These are phyloP conservation scores for Spergularia bocconei DNA, from an alignment of 148 eudicot species.

Conservation along the genomic window DNA sequence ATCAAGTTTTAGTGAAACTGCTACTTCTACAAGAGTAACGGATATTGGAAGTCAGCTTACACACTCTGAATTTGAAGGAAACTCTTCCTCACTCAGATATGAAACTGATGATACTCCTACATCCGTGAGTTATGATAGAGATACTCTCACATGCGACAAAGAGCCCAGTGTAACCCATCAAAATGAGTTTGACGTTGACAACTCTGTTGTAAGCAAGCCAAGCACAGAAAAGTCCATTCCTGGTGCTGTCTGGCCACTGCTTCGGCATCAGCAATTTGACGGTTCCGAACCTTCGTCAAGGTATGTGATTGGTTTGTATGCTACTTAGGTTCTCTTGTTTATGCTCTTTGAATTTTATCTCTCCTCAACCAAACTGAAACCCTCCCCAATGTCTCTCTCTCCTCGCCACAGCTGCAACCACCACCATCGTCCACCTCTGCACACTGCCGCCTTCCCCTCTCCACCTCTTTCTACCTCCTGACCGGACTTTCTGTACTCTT, in stretches of 20 bases:
- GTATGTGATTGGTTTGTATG: constrained; percentile 36
- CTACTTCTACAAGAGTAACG: constrained; percentile 31
- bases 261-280: constrained; percentile 62
- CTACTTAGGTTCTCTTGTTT: background rate
- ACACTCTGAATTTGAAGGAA: constrained; percentile 36
- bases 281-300: constrained; percentile 83
- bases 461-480: too few species aligned
- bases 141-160: constrained; percentile 35
- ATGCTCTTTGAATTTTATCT: background rate
- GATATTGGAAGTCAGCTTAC: constrained; percentile 39
- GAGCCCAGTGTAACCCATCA: constrained; percentile 32
- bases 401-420: too few species aligned
- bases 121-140: constrained; percentile 39
- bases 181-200: constrained; percentile 27
- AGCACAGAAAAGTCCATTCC: constrained; percentile 49
- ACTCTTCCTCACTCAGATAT: constrained; percentile 30
- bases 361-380: too few species aligned
- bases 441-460: too few species aligned
- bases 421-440: too few species aligned
- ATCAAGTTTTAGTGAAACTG: constrained; percentile 38
- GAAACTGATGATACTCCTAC: constrained; percentile 31
- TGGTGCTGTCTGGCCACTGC: constrained; percentile 51
- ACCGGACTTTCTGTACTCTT: too few species aligned
- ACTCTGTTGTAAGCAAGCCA: constrained; percentile 35
- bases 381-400: too few species aligned